Conservation (phyloP, 2,329 filamentous ascomycete genomes). For the Tolypocladium cylindrosporum region DNA sequence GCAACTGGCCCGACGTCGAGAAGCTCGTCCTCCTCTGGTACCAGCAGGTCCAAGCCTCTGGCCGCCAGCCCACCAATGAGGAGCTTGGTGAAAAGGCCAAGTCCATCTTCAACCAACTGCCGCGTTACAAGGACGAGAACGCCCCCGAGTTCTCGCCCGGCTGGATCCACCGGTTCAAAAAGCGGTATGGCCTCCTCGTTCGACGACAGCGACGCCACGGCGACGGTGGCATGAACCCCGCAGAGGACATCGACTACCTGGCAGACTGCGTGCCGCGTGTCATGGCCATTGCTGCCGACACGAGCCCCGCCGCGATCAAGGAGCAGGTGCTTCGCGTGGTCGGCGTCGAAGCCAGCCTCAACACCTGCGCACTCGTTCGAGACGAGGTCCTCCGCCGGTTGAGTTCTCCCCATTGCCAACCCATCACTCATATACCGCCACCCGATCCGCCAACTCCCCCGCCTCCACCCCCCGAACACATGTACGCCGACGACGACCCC, state of each 20-base stretch:
- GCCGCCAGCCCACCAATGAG: conserved; percentile 51
- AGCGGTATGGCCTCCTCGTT: conserved; percentile 49
- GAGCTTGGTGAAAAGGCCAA: conserved; percentile 54
- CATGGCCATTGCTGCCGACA: conserved; percentile 47
- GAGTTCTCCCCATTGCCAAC: conserved; percentile 10
- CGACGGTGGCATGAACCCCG: conserved; percentile 34
- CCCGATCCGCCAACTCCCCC: conserved; percentile 14
- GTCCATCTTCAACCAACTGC: conserved; percentile 45
- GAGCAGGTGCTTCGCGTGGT: conserved; percentile 46
- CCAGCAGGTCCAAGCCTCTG: conserved; percentile 38
- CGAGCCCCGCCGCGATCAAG: conserved; percentile 47
- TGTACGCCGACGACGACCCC: conserved; percentile 43
- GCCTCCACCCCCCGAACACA: conserved; percentile 22
- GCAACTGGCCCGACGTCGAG: conserved; percentile 55
- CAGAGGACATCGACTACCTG: conserved; percentile 49
- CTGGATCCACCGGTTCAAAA: conserved; percentile 57
- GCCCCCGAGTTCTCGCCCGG: conserved; percentile 53
- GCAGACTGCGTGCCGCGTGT: conserved; percentile 50
- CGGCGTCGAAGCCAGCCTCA: conserved; percentile 43
- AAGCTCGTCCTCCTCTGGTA: conserved; percentile 47
- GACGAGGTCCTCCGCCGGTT: conserved; percentile 43
- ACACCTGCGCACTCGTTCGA: conserved; percentile 45
- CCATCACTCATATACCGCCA: conserved; percentile 9
- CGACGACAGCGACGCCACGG: conserved; percentile 44
- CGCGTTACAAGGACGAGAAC: conserved; percentile 50